Percentiles rank a stretch among this genome's conserved stretches.
Evolutionary conservation across 2,329 filamentous ascomycete genomes (phyloP).

Genomic region (Colletotrichum plurivorum): DNA sequence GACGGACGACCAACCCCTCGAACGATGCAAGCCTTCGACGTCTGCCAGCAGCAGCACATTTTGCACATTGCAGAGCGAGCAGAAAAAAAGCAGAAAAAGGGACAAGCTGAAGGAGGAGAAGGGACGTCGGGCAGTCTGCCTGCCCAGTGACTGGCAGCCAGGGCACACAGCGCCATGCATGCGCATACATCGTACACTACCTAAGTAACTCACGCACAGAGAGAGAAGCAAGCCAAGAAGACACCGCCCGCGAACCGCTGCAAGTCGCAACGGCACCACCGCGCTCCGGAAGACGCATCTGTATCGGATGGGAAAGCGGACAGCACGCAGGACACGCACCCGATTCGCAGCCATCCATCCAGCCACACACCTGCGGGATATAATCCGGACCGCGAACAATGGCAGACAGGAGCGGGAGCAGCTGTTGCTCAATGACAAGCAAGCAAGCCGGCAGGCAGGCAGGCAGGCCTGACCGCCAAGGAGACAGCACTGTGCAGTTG

Average conservation of each 20-base stretch:
- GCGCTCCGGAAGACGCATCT: not conserved
- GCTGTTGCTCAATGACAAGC: not conserved
- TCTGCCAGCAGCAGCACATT: no score
- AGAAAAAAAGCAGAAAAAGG: no score
- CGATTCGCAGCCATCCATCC: not conserved
- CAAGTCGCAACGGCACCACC: slow-evolving; percentile 4
- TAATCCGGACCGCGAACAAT: not conserved
- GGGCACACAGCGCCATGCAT: not conserved
- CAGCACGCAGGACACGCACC: not conserved
- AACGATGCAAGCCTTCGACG: no score
- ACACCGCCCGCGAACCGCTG: slow-evolving; percentile 18
- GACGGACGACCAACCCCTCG: slow-evolving; percentile 7
- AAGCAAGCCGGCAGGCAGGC: not conserved
- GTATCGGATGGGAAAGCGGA: slow-evolving; percentile 19
- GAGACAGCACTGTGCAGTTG: slow-evolving; percentile 20
- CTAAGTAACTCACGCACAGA: not conserved
- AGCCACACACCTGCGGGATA: not conserved
- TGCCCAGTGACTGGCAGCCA: no score
- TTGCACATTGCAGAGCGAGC: no score
- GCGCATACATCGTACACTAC: not conserved
- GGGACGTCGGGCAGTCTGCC: no score
- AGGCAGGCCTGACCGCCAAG: slow-evolving; percentile 2
- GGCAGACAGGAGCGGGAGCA: not conserved
- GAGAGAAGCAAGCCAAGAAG: not conserved
- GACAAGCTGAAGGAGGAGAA: no score